These are phyloP conservation scores for Yamadazyma mexicana DNA, from an alignment of 1,139 yeast species.

Conservation along the genomic window DNA sequence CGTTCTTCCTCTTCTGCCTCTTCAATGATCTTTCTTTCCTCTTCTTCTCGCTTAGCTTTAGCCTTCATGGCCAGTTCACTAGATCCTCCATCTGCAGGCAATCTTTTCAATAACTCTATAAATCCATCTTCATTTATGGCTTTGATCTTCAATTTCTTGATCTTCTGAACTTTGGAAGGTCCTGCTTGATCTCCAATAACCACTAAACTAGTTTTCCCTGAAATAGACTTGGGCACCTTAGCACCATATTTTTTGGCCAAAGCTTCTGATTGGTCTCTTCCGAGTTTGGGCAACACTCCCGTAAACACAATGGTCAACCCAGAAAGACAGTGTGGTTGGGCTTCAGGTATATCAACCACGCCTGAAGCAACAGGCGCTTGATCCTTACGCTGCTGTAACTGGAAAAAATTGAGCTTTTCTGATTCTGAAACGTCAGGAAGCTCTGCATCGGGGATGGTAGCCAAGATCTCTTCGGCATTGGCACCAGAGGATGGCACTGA, in stretches of 20 bases:
- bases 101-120: slow-evolving; percentile 62
- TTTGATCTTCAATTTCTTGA: slow-evolving; percentile 69
- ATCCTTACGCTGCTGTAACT: slow-evolving; percentile 45
- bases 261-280: slow-evolving; percentile 72
- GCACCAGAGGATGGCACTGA: slow-evolving; percentile 15
- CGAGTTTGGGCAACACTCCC: slow-evolving; percentile 79
- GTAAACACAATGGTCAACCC: slow-evolving; percentile 94
- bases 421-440: slow-evolving; percentile 57
- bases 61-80: slow-evolving; percentile 78
- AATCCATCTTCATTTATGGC: slow-evolving; percentile 90
- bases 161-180: slow-evolving; percentile 86
- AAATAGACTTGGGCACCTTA: slow-evolving; percentile 84
- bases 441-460: slow-evolving; percentile 66
- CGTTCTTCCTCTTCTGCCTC: slow-evolving; percentile 31
- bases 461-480: slow-evolving; percentile 56
- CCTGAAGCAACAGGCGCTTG: slow-evolving; percentile 28
- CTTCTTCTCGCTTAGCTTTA: slow-evolving; percentile 63
- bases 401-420: slow-evolving; percentile 54
- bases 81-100: slow-evolving; percentile 94
- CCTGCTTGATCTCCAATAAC: slow-evolving; percentile 97
- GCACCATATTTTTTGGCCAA: slow-evolving; percentile 89
- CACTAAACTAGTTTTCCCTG: slow-evolving; percentile 82
- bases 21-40: slow-evolving; percentile 58
- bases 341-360: slow-evolving; percentile 59
- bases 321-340: slow-evolving; percentile 76